Evolutionary conservation across 2,329 filamentous ascomycete genomes (phyloP).

Genomic region (Trichoderma polysporum): DNA sequence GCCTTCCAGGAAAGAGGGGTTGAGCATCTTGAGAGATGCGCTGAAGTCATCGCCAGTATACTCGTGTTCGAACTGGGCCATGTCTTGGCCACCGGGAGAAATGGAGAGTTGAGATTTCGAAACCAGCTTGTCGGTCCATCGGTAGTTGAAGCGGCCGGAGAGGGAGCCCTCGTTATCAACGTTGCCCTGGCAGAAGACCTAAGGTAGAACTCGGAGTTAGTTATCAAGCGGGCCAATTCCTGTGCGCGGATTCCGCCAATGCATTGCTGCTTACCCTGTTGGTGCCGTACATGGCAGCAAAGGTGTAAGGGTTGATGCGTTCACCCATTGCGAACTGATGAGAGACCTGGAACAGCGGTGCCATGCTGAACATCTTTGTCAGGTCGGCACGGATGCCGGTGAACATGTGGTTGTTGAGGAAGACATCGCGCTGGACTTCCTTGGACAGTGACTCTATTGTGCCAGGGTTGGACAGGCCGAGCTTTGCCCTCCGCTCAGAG

Average conservation of each 20-base stretch:
- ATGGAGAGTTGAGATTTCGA: constrained; percentile 89
- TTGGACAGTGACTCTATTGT: constrained; percentile 84
- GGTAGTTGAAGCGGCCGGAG: constrained; percentile 87
- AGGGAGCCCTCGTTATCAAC: constrained; percentile 90
- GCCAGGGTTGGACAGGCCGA: constrained; percentile 89
- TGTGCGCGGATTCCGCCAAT: background rate
- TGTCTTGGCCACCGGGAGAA: constrained; percentile 75
- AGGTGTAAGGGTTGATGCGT: constrained; percentile 89
- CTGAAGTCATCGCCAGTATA: constrained; percentile 93
- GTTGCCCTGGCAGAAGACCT: constrained; percentile 96
- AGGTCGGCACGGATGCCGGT: constrained; percentile 92
- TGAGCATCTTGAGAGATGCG: constrained; percentile 87
- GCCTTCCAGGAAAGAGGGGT: constrained; percentile 91
- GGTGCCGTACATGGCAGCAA: constrained; percentile 90
- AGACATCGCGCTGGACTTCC: constrained; percentile 94
- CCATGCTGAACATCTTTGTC: constrained; percentile 93
- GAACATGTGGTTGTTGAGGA: constrained; percentile 96
- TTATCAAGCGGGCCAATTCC: background rate
- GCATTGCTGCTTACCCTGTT: constrained; percentile 64
- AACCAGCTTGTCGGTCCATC: constrained; percentile 77
- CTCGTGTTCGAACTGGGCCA: constrained; percentile 93
- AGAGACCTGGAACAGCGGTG: constrained; percentile 93
- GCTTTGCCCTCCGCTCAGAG: constrained; percentile 78
- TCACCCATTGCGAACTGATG: constrained; percentile 96
- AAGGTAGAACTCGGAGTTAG: constrained; percentile 23